Base-by-base conservation (phyloP, 2,329 filamentous ascomycete species). In the Hawksworthiomyces lignivorus region DNA sequence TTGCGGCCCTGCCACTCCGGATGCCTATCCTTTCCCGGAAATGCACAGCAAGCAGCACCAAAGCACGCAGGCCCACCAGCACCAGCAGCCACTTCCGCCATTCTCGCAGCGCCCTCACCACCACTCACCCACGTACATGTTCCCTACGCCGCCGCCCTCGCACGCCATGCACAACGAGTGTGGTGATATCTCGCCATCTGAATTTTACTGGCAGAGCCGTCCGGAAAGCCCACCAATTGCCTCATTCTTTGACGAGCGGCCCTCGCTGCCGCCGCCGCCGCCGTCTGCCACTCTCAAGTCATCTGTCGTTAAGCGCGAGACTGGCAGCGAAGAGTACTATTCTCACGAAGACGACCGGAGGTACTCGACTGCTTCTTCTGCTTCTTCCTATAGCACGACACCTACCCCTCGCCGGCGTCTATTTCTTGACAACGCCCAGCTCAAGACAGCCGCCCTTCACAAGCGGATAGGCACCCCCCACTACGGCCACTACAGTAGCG, bases 61-160 rank as follows among this genome's bases (percentile, higher is more conserved):
- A 8, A 20, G 21, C 4, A 24, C 28, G 7, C 24, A 83, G 86
- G 32, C 83, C 81, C 59, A 94, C 84, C 47, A 84, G 87, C 50
- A 94, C 79, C 49, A 87, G 77, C 49, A 82, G 75, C 36, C 11
- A 9, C 21, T 26, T 8, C 24, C 8, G 24, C 12, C 24, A 12
- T 26, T 8, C 24, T 26, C 24, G 24, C 24, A 8, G 24, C 15
- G 33, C 37, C 36, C 43, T 26, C 21, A 37, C 28, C 33, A 38
- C 20, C 22, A 35, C n/a, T 18, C 36, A 11, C 28, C 29, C 9
- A 7, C 22, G 20, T 37, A 30, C 18, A 19, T 39, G 17, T 41
- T 40, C 21, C 30, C 46, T 4, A 41, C 46, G 27, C 36, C 43
- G n/a, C 21, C 42, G 21, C 37, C 44, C 4, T 10, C 22, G 2